Conservation (phyloP, 2,329 filamentous ascomycete species). For the Hymenoscyphus occultus region DNA sequence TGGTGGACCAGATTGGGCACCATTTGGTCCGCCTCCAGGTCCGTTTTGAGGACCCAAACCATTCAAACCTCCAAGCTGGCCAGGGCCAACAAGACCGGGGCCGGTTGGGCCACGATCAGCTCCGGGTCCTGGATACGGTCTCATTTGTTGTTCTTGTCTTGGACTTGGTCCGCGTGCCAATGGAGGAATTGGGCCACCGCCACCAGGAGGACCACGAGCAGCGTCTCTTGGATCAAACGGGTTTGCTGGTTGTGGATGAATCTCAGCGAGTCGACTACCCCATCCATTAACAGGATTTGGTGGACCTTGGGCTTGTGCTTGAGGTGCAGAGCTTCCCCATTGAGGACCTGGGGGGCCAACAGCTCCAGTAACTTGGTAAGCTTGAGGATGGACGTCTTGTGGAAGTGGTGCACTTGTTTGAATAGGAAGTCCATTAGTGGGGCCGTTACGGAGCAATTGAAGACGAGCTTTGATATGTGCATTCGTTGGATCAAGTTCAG, state of each 20-base stretch:
- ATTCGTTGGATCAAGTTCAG: slow-evolving; percentile 88
- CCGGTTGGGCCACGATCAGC: slow-evolving; percentile 52
- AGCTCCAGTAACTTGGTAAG: slow-evolving; percentile 80
- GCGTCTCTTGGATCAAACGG: slow-evolving; percentile 78
- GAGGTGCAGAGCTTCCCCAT: slow-evolving; percentile 77
- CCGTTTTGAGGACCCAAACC: slow-evolving; percentile 21
- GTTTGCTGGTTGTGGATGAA: slow-evolving; percentile 74
- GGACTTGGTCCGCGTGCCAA: slow-evolving; percentile 67
- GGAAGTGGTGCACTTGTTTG: slow-evolving; percentile 80
- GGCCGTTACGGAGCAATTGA: slow-evolving; percentile 80
- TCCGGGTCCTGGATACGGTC: slow-evolving; percentile 50
- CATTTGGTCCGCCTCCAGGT: slow-evolving; percentile 49
- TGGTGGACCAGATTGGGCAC: slow-evolving; percentile 30
- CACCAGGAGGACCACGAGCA: slow-evolving; percentile 55
- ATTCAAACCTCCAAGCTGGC: background rate
- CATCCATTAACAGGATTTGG: slow-evolving; percentile 47
- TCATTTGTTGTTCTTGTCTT: slow-evolving; percentile 66
- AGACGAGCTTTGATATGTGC: slow-evolving; percentile 95
- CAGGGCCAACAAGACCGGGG: background rate
- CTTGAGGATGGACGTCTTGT: slow-evolving; percentile 92
- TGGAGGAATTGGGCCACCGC: slow-evolving; percentile 59
- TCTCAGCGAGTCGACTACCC: slow-evolving; percentile 70
- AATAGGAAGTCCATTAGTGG: slow-evolving; percentile 66
- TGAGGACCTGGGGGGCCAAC: slow-evolving; percentile 82
- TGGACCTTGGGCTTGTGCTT: slow-evolving; percentile 50